A percentile compares a stretch with the other conserved stretches of the same genome.
Conservation (phyloP, 2,329 filamentous ascomycete genomes). For the Penicillium sp. region DNA sequence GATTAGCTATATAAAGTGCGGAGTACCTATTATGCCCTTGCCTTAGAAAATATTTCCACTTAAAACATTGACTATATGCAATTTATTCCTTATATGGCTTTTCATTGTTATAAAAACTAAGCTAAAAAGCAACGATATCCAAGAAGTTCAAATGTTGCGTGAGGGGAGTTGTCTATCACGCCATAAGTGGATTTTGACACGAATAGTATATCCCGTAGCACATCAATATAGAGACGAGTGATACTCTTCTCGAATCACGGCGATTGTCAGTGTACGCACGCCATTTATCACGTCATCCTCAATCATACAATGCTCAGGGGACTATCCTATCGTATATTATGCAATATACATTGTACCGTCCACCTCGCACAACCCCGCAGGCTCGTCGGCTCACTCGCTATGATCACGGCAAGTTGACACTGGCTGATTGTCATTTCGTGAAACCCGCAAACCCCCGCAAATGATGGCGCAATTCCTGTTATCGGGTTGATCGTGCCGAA, state of each 20-base stretch:
- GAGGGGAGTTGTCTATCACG: neutral
- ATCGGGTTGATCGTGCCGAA: slow-evolving; percentile 6
- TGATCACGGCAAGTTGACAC: neutral
- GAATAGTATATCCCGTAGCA: neutral
- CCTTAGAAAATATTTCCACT: neutral
- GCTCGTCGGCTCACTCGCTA: slow-evolving; percentile 1
- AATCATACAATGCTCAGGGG: slow-evolving; percentile 1
- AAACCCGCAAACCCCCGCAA: slow-evolving; percentile 17
- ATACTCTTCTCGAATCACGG: neutral
- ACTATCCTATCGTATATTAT: neutral
- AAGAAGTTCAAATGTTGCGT: neutral
- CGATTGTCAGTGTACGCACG: neutral
- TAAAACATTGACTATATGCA: neutral
- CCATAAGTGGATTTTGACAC: neutral
- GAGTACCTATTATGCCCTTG: neutral
- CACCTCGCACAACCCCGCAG: neutral
- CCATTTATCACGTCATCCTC: slow-evolving; percentile 6
- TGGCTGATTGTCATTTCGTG: neutral
- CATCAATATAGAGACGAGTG: neutral
- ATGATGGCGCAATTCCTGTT: slow-evolving; percentile 13
- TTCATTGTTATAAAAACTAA: neutral
- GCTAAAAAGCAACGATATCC: neutral
- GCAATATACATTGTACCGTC: neutral
- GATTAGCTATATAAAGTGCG: neutral
- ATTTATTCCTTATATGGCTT: neutral